Conservation (phyloP, 2,329 filamentous ascomycete species). For the Curvularia sp. region DNA sequence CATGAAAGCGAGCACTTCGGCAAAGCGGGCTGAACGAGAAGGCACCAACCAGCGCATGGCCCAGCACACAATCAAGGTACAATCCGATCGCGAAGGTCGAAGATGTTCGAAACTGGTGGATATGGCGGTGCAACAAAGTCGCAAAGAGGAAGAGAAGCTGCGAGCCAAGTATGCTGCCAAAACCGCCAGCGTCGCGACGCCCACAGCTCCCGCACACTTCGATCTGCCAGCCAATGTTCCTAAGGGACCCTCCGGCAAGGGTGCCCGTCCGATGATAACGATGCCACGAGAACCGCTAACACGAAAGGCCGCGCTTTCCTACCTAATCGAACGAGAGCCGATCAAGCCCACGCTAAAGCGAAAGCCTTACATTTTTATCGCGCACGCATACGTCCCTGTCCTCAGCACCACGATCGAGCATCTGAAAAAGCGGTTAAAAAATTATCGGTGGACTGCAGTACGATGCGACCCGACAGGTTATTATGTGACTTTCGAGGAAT, state of each 20-base stretch:
- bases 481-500: constrained; percentile 88
- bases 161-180: constrained; percentile 44
- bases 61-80: constrained; percentile 76
- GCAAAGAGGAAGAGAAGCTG: constrained; percentile 64
- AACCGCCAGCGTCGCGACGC: constrained; percentile 28
- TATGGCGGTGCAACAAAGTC: constrained; percentile 72
- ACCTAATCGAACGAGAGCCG: constrained; percentile 67
- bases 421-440: constrained; percentile 86
- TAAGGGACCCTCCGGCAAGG: constrained; percentile 75
- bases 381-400: constrained; percentile 85
- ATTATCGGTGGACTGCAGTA: constrained; percentile 81
- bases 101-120: constrained; percentile 82
- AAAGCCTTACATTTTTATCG: constrained; percentile 89
- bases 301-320: constrained; percentile 55
- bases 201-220: constrained; percentile 34
- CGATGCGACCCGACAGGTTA: constrained; percentile 86
- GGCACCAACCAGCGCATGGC: constrained; percentile 84
- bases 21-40: constrained; percentile 77
- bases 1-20: constrained; percentile 77
- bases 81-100: constrained; percentile 86
- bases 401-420: constrained; percentile 85
- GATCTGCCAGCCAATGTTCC: constrained; percentile 84
- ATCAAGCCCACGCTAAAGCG: constrained; percentile 74
- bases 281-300: constrained; percentile 50
- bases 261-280: constrained; percentile 46